These are phyloP conservation scores for Fusarium torreyae DNA, from an alignment of 2,329 filamentous ascomycete genomes.

Conservation along the genomic window DNA sequence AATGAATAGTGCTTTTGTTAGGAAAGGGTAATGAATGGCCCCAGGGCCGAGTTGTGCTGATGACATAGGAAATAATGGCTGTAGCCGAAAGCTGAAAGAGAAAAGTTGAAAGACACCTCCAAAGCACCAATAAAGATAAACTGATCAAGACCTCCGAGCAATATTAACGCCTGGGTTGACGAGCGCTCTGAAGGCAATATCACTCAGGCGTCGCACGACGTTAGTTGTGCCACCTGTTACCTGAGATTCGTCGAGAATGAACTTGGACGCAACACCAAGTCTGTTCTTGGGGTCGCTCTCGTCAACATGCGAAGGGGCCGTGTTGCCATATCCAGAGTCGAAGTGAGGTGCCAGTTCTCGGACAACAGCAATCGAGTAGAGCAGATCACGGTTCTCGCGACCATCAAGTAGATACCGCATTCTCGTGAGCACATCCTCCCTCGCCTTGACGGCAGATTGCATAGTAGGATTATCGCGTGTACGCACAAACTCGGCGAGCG, in stretches of 20 bases:
- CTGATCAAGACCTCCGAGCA: slow-evolving; percentile 50
- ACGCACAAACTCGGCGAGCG: slow-evolving; percentile 76
- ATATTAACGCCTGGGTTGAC: slow-evolving; percentile 67
- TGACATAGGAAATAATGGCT: slow-evolving; percentile 45
- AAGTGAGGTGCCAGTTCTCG: slow-evolving; percentile 80
- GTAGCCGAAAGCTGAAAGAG: slow-evolving; percentile 6
- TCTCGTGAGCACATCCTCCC: slow-evolving; percentile 75
- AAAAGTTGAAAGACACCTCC: not conserved
- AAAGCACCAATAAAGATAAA: not conserved
- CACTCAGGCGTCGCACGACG: slow-evolving; percentile 78
- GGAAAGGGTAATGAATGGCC: slow-evolving; percentile 31
- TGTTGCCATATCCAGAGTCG: slow-evolving; percentile 70
- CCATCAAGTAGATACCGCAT: slow-evolving; percentile 82
- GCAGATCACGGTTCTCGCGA: slow-evolving; percentile 88
- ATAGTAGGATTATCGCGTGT: slow-evolving; percentile 70
- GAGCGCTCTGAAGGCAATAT: slow-evolving; percentile 75
- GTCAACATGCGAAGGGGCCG: slow-evolving; percentile 72
- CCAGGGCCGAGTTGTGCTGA: slow-evolving; percentile 12
- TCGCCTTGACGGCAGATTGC: slow-evolving; percentile 61
- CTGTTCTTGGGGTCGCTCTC: slow-evolving; percentile 78
- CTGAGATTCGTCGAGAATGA: slow-evolving; percentile 75
- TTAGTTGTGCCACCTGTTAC: slow-evolving; percentile 80
- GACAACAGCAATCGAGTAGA: slow-evolving; percentile 89
- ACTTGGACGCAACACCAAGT: slow-evolving; percentile 78
- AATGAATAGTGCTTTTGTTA: slow-evolving; percentile 39